phyloP scores from a whole-genome alignment of 2,329 filamentous ascomycete species.

The Colletotrichum kahawae region DNA sequence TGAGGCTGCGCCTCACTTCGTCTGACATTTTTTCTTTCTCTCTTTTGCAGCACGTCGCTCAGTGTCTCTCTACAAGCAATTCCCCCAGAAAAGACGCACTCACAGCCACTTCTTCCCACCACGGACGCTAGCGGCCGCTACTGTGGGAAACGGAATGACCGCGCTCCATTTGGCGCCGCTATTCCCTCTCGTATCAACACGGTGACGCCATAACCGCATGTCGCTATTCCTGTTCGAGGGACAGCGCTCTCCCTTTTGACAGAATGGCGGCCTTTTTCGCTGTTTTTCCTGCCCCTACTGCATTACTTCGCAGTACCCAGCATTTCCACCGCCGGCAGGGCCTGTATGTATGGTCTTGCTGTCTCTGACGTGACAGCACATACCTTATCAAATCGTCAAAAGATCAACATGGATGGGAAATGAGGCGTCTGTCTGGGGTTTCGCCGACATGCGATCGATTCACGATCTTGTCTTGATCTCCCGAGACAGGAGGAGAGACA shows the following conservation, averaged over 20 bases:
- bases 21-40: conserved; percentile 5
- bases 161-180: conserved; percentile 21
- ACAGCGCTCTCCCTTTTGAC: neutral
- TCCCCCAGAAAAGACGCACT: conserved; percentile 14
- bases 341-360: neutral
- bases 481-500: conserved; percentile 22
- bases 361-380: neutral
- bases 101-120: conserved; percentile 15
- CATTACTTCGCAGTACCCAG: neutral
- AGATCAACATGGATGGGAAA: neutral
- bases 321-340: neutral
- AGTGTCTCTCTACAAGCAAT: neutral
- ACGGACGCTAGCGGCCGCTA: conserved; percentile 19
- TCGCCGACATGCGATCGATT: conserved; percentile 17
- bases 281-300: neutral
- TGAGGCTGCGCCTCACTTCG: conserved; percentile 17
- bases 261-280: neutral
- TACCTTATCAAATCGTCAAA: neutral
- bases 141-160: conserved; percentile 23
- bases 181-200: conserved; percentile 19
- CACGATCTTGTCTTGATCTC: conserved; percentile 16
- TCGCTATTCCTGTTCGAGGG: conserved; percentile 16
- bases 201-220: conserved; percentile 22
- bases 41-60: neutral
- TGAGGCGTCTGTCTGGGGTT: conserved; percentile 15